phyloP scores from a whole-genome alignment of 2,329 filamentous ascomycete genomes.

The Claviceps maximensis region DNA sequence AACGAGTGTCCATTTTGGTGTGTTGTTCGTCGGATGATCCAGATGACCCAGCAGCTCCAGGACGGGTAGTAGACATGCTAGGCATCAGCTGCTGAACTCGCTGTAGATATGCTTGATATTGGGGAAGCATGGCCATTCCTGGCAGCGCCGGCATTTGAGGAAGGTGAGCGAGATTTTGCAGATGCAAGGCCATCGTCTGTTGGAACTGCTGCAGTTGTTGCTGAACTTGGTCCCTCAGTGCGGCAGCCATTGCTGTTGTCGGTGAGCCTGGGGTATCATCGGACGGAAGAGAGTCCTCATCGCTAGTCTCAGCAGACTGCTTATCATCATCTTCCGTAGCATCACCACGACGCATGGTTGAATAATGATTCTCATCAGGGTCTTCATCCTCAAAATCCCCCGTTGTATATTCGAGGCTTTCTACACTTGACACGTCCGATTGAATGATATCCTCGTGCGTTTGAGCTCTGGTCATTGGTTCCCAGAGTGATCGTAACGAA shows the following conservation, averaged over 20 bases:
- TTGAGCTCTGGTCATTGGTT: conserved; percentile 29
- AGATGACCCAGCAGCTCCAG: conserved; percentile 38
- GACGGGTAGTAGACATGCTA: conserved; percentile 40
- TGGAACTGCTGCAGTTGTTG: conserved; percentile 67
- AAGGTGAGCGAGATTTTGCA: conserved; percentile 43
- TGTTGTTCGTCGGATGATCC: conserved; percentile 17
- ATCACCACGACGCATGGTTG: conserved; percentile 23
- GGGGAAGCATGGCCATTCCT: conserved; percentile 51
- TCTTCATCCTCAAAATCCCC: conserved; percentile 30
- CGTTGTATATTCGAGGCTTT: conserved; percentile 32
- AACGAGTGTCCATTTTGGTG: conserved; percentile 39
- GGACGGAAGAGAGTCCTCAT: conserved; percentile 24
- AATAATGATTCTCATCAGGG: conserved; percentile 23
- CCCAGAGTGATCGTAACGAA: conserved; percentile 56
- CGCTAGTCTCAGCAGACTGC: conserved; percentile 22
- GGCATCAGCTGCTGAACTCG: conserved; percentile 61
- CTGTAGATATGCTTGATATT: conserved; percentile 57
- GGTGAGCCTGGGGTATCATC: conserved; percentile 34
- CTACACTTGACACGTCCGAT: conserved; percentile 25
- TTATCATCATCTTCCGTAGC: conserved; percentile 14
- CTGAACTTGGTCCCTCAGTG: conserved; percentile 60
- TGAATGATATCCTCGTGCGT: conserved; percentile 24
- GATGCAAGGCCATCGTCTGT: conserved; percentile 51
- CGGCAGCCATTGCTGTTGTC: conserved; percentile 49
- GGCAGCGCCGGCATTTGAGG: conserved; percentile 40